Evolutionary conservation across 208 protist genomes (phyloP), one percentile per base, ranked within the genome.

Genomic region (Blechomonas ayalai): DNA sequence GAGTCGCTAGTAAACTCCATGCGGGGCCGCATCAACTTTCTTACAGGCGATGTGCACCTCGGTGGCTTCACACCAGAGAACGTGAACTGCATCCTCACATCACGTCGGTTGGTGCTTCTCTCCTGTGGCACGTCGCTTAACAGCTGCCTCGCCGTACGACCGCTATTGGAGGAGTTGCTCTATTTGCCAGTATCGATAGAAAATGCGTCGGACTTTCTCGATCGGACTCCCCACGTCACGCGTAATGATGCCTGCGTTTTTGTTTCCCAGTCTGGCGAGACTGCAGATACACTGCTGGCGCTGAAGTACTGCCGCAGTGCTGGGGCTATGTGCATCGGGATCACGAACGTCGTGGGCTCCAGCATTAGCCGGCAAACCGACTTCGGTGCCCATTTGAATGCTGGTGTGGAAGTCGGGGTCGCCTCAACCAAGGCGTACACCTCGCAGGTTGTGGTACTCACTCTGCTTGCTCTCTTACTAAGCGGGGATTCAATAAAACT

Each of bases 341-440:
- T 97, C 55, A 95, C 87, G 8, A 98, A 98, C 65, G 92, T 92
- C 8, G 79, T 95, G 15, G 95, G 87, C 18, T 97, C 89, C 9
- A 78, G 75, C 29, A 82, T 98, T 48, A 73, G 81, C 16, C 79
- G 95, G 15, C 48, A 77, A 27, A 88, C 92, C 2, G 56, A 92
- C 44, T 95, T 83, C 50, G 80, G 82, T 31, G 65, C 88, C 0
- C 78, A 95, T 42, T 52, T 98, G 2, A 95, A 97, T 61, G 88
- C 90, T 13, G 96, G 96, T 12, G 67, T 81, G 5, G 96, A 98
- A 62, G 91, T 97, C 8, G 88, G 92, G n/a, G 96, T 98, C 9
- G 95, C 95, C 3, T 95, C 82, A 0, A 98, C 96, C 20, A 98
- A 98, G 68, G 95, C 96, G 4, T 98, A 97, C 73, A 97, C 95